Evolutionary conservation across 176 grass and related monocot genomes (phyloP), one percentile per base, ranked within the genome.

Genomic region (Eremochloa ophiuroides): DNA sequence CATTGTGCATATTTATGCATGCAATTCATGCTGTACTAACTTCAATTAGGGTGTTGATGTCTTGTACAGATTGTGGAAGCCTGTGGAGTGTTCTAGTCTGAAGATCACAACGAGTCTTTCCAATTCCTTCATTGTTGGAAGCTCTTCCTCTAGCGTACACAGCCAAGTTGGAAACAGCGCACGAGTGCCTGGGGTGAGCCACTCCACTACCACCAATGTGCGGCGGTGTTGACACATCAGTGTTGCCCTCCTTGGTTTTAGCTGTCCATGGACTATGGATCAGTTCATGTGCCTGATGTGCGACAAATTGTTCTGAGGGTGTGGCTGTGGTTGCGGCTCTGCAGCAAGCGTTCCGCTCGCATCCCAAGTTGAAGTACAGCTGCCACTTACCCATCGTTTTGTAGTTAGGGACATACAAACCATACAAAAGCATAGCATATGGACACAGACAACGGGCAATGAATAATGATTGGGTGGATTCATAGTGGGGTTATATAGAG

Each of bases 291-390:
- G 88, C 69, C 82, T 89, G 39, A 69, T 95, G 6, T 98, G 88
- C 18, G 96, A 95, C 12, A 78, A 88, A 63, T 68, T 98, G 71
- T 98, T 93, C 79, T 1, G 92, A 98, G 72, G 93, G 93, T 18
- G 89, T 90, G 48, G 84, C 84, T 20, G 78, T 91, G 53, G 91
- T 93, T 73, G 88, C 61, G 0, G 88, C 93, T 28, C 85, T 98
- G 33, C 93, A 87, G 29, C 83, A 85, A 69, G 93, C 84, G n/a
- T 80, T 91, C n/a, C 72, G 91, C 1, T 48, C 64, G 10, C 74
- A 93, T 85, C 86, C 90, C 6, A 99, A 93, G 76, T 71, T 85
- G 83, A 99, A 93, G 69, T 99, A 85, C 78, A 86, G 68, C 39
- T 99, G 96, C 82, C 96, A 93, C 83, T 80, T 91, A 35, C 86